Percentiles rank a stretch among this genome's conserved stretches.
These are phyloP conservation scores for Fusarium avenaceum DNA, from an alignment of 2,329 filamentous ascomycete species.

Conservation along the genomic window DNA sequence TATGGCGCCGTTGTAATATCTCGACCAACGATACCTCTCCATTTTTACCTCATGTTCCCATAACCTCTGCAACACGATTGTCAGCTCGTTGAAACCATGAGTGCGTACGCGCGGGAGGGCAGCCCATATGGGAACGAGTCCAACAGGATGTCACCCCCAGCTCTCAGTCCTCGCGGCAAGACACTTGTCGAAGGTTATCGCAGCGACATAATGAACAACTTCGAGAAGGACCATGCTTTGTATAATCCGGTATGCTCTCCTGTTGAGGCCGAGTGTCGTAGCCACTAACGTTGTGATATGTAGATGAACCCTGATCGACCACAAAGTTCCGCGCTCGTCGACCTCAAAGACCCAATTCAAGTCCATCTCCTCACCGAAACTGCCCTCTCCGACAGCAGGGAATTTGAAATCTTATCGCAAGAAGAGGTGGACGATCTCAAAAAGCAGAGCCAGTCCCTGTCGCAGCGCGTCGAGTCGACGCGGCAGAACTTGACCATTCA, in stretches of 20 bases:
- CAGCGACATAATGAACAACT: conserved; percentile 66
- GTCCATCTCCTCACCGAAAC: conserved; percentile 95
- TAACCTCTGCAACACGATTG: conserved; percentile 39
- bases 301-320: conserved; percentile 66
- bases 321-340: conserved; percentile 69
- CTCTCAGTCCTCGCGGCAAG: conserved; percentile 60
- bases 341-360: conserved; percentile 80
- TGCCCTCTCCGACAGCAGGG: conserved; percentile 87
- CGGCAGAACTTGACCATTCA: conserved; percentile 89
- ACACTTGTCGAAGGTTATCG: conserved; percentile 71
- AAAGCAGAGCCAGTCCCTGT: conserved; percentile 81
- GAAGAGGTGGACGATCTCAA: conserved; percentile 94
- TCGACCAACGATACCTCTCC: conserved; percentile 22
- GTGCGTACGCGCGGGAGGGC: conserved; percentile 55
- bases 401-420: conserved; percentile 87
- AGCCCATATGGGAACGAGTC: conserved; percentile 55
- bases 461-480: conserved; percentile 83
- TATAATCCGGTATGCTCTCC: conserved; percentile 69
- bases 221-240: conserved; percentile 66
- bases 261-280: not conserved
- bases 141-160: conserved; percentile 51
- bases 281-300: conserved; percentile 24
- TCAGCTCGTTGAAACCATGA: conserved; percentile 53
- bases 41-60: conserved; percentile 40
- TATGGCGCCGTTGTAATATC: conserved; percentile 38